phyloP scores from a whole-genome alignment of 148 eudicot genomes.

The Camellia sinensis region DNA sequence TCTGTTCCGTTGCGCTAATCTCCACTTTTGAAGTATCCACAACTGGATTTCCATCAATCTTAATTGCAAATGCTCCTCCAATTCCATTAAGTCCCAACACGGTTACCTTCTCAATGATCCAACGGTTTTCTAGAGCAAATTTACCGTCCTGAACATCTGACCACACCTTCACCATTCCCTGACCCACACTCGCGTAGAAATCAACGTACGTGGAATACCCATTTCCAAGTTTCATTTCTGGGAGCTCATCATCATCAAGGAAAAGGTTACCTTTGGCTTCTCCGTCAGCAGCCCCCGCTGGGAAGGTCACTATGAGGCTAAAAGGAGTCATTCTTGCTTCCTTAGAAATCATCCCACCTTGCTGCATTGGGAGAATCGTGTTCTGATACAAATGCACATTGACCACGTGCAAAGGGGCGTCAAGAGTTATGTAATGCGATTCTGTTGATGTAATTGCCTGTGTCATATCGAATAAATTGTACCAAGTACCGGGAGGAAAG shows the following conservation, averaged over 20 bases:
- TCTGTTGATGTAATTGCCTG: conserved; percentile 47
- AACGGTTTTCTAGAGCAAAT: conserved; percentile 72
- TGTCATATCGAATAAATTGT: conserved; percentile 71
- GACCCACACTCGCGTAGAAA: conserved; percentile 51
- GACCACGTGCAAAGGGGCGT: conserved; percentile 69
- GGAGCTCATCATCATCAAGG: conserved; percentile 85
- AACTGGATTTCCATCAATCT: conserved; percentile 47
- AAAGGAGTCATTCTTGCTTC: conserved; percentile 89
- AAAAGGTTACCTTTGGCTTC: conserved; percentile 73
- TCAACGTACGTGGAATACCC: conserved; percentile 71
- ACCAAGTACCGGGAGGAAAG: conserved; percentile 90
- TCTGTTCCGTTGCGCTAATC: conserved; percentile 35
- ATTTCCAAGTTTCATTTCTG: conserved; percentile 78
- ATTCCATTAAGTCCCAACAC: conserved; percentile 66
- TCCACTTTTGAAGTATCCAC: conserved; percentile 35
- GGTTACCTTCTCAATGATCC: conserved; percentile 63
- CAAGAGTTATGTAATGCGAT: conserved; percentile 49
- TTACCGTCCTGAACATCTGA: conserved; percentile 75
- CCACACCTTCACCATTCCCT: conserved; percentile 69
- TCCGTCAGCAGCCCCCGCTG: conserved; percentile 51
- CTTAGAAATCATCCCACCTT: conserved; percentile 78
- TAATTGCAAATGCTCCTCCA: conserved; percentile 32
- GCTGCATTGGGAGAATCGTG: conserved; percentile 83
- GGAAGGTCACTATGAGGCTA: conserved; percentile 73
- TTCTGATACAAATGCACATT: conserved; percentile 85